Conservation (phyloP, 208 protist genomes). For the Novymonas esmeraldas region DNA sequence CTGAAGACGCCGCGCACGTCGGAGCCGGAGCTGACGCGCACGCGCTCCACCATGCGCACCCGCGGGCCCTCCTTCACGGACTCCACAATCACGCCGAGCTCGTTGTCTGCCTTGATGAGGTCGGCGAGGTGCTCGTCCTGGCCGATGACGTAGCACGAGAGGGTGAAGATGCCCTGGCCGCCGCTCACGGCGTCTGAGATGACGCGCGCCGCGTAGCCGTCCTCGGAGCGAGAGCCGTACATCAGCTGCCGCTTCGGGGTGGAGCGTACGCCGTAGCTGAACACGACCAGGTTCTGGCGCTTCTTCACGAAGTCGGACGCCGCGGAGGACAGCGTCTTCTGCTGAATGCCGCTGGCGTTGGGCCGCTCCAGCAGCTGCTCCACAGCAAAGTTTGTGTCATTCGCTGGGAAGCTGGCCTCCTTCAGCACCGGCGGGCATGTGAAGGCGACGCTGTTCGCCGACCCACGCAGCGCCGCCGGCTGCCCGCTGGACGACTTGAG, state of each 20-base stretch:
- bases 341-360: constrained; percentile 30
- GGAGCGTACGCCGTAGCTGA: constrained; percentile 82
- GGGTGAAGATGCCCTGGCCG: constrained; percentile 61
- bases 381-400: constrained; percentile 63
- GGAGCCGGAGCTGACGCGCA: constrained; percentile 44
- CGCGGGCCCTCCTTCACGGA: constrained; percentile 89
- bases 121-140: constrained; percentile 77
- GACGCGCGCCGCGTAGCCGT: constrained; percentile 76
- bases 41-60: constrained; percentile 80
- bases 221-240: constrained; percentile 55
- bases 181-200: constrained; percentile 59
- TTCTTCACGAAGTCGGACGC: constrained; percentile 60
- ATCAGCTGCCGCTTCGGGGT: constrained; percentile 87
- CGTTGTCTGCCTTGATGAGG: constrained; percentile 80
- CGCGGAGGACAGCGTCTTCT: constrained; percentile 40
- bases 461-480: constrained; percentile 40
- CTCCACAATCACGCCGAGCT: constrained; percentile 83
- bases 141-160: constrained; percentile 82
- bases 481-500: constrained; percentile 41
- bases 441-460: constrained; percentile 62
- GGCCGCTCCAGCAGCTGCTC: constrained; percentile 61
- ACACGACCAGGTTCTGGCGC: constrained; percentile 85
- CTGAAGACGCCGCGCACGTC: constrained; percentile 65
- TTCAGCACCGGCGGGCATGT: constrained; percentile 53
- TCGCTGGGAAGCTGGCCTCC: constrained; percentile 74